Evolutionary conservation across 805 yeast species (phyloP), one percentile per base, ranked within the genome.

Genomic region (Ogataea paraovalis): DNA sequence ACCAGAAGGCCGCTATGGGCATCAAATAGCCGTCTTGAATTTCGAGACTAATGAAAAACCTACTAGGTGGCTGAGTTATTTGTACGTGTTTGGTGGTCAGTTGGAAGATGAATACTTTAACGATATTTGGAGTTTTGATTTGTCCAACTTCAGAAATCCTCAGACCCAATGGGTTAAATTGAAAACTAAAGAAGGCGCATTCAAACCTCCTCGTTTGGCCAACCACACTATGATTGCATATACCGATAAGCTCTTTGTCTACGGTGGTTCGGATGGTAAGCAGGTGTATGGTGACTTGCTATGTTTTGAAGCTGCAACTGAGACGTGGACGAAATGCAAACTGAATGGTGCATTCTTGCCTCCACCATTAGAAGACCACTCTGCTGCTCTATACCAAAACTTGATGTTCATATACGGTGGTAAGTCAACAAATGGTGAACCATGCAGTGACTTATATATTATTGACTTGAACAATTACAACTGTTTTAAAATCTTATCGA

Each of bases 1-100:
- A 60, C 99, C 99, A 0, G 70, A 81, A 32, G 99, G 98, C 1
- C 77, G 99, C 51, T 94, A 94, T 65, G 99, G 99, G 13, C 97
- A 92, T 66, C 82, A 95, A 42, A 78, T 94, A 46, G 82, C 86
- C 1, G 92, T 88, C 23, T 81, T 90, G 45, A 81, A 82, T 53
- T 73, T 73, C 57, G 80, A 78, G 55, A 72, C 80, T 0, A 74
- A 73, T 45, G 58, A 58, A 21, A 57, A 57, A 20, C 59, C 64
- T 13, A 67, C 70, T 46, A 54, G 56, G 42, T 68, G 70, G 63
- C 65, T 73, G 19, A 74, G 80, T 36, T 68, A 78, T 48, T 72
- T 94, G 42, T 94, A 83, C 65, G 74, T 94, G 4, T 94, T 89
- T 69, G 99, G 99, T 48, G 99, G 99, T 48, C 97, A 92, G 66